These are phyloP conservation scores for Fraxinus angustifolia DNA, from an alignment of 305 asterid species.

Conservation along the genomic window DNA sequence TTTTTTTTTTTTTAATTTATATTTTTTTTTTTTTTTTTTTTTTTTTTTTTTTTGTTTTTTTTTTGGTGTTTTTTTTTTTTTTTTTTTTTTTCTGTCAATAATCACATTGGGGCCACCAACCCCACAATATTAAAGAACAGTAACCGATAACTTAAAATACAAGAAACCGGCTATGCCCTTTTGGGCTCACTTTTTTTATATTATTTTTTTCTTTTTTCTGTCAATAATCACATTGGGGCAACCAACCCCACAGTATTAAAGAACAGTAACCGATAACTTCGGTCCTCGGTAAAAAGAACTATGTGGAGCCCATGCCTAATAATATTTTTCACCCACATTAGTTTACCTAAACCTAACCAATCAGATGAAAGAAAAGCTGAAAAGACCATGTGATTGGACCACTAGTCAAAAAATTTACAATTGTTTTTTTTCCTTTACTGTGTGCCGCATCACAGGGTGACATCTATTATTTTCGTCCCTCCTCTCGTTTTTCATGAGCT, in stretches of 20 bases:
- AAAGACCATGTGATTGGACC: not conserved
- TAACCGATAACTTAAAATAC: conserved; percentile 19
- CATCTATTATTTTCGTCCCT: not conserved
- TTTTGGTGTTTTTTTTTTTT: too few relatives aligned
- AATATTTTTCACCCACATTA: not conserved
- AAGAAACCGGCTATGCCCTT: not conserved
- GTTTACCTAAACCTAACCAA: conserved; percentile 4
- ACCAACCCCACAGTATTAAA: not conserved
- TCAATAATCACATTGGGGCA: not conserved
- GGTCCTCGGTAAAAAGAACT: conserved; percentile 25
- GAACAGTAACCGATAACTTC: conserved; percentile 21
- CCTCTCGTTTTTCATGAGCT: conserved; percentile 35
- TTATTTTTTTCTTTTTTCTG: not conserved
- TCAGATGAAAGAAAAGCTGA: not conserved
- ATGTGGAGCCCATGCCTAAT: not conserved
- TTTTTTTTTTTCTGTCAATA: not conserved
- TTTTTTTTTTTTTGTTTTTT: too few relatives aligned
- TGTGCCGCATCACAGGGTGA: conserved; percentile 6
- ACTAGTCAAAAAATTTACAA: not conserved
- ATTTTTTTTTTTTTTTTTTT: too few relatives aligned
- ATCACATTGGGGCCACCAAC: not conserved
- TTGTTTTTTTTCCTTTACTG: not conserved
- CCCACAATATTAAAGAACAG: not conserved
- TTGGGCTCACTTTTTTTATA: not conserved
- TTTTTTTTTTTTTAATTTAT: not conserved